Conservation (phyloP, 2,329 filamentous ascomycete genomes). For the Knufia fluminis region DNA sequence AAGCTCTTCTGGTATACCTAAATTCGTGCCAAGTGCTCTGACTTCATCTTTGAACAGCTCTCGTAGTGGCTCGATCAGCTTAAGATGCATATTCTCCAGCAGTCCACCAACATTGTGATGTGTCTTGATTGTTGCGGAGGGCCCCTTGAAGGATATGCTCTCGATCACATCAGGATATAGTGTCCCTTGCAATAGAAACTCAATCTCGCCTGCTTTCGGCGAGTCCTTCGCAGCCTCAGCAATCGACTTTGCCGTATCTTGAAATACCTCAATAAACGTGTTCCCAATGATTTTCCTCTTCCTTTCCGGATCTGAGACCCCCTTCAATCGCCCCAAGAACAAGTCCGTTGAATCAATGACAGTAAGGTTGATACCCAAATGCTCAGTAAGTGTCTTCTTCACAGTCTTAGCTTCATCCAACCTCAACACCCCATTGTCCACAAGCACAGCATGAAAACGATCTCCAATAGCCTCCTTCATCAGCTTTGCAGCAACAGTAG, state of each 20-base stretch:
- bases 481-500: conserved; percentile 74
- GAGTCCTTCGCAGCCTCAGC: conserved; percentile 61
- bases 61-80: conserved; percentile 63
- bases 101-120: conserved; percentile 66
- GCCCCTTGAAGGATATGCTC: conserved; percentile 63
- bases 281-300: conserved; percentile 88
- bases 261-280: conserved; percentile 74
- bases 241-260: conserved; percentile 66
- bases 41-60: conserved; percentile 83
- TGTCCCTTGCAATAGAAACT: conserved; percentile 82
- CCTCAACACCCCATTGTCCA: conserved; percentile 80
- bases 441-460: conserved; percentile 73
- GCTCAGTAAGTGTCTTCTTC: conserved; percentile 64
- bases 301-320: conserved; percentile 69
- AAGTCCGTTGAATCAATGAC: conserved; percentile 69
- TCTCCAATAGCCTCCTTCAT: conserved; percentile 82
- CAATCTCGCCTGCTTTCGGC: conserved; percentile 61
- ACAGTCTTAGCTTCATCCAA: conserved; percentile 77
- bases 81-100: conserved; percentile 47
- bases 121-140: conserved; percentile 63
- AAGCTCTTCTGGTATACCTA: conserved; percentile 64
- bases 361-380: conserved; percentile 83
- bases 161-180: conserved; percentile 69
- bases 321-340: conserved; percentile 69
- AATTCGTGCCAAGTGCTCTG: conserved; percentile 56